A percentile compares a stretch with the other conserved stretches of the same genome.
phyloP scores from a whole-genome alignment of 2,329 filamentous ascomycete species.

The Malbranchea cinnamomea region DNA sequence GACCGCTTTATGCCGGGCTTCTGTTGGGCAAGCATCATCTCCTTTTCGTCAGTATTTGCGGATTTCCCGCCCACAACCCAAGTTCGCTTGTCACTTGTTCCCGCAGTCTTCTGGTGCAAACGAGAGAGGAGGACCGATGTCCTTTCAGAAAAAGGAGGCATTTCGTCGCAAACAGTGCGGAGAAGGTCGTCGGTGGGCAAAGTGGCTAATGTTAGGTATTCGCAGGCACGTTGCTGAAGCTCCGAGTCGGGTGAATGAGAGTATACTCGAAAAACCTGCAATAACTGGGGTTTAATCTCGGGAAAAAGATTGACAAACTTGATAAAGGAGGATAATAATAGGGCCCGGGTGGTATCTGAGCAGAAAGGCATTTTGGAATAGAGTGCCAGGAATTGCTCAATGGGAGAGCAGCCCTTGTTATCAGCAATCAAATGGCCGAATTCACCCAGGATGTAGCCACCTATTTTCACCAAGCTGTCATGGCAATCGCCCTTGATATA shows the following conservation, averaged over 20 bases:
- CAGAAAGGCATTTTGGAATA: constrained; percentile 80
- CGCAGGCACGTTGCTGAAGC: constrained; percentile 88
- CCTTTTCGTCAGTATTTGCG: constrained; percentile 66
- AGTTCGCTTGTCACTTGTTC: constrained; percentile 85
- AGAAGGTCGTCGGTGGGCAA: constrained; percentile 82
- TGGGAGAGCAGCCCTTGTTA: constrained; percentile 79
- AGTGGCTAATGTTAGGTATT: constrained; percentile 76
- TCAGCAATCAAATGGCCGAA: constrained; percentile 96
- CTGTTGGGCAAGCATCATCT: constrained; percentile 68
- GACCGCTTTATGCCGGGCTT: constrained; percentile 71
- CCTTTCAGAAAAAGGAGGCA: constrained; percentile 94
- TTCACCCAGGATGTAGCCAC: constrained; percentile 86
- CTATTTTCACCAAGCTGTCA: constrained; percentile 95
- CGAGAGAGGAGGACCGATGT: constrained; percentile 83
- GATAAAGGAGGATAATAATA: constrained; percentile 88
- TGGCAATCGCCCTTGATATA: constrained; percentile 91
- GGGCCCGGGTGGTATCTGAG: constrained; percentile 77
- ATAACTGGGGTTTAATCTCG: constrained; percentile 89
- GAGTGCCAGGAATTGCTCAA: constrained; percentile 89
- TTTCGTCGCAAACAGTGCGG: constrained; percentile 90
- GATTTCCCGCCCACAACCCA: constrained; percentile 98
- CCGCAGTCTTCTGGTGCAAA: constrained; percentile 85
- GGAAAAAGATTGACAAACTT: constrained; percentile 98
- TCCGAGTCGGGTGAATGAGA: constrained; percentile 92
- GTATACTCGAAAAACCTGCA: constrained; percentile 81